phyloP scores from a whole-genome alignment of 2,329 filamentous ascomycete genomes.

The Aureobasidium namibiae region DNA sequence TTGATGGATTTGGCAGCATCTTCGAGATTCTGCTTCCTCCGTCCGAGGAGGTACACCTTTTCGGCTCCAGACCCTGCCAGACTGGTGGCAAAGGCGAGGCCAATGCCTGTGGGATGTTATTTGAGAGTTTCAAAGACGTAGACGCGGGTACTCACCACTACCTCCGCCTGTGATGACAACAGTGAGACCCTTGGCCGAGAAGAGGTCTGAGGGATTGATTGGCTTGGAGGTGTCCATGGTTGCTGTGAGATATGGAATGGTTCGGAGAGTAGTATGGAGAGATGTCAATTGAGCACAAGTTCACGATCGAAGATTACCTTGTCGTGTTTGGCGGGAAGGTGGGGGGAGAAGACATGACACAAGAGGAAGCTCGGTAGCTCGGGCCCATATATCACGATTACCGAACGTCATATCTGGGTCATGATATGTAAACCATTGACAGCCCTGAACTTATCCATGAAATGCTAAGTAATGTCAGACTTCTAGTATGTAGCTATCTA shows the following conservation, averaged over 20 bases:
- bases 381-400: neutral
- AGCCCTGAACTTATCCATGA: neutral
- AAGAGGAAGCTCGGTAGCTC: constrained; percentile 9
- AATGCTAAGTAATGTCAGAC: no score
- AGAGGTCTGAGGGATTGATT: constrained; percentile 28
- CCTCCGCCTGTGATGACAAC: constrained; percentile 36
- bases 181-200: constrained; percentile 32
- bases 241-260: neutral
- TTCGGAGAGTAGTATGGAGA: no score
- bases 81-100: constrained; percentile 26
- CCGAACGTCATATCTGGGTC: neutral
- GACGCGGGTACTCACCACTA: constrained; percentile 25
- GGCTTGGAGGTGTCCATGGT: constrained; percentile 29
- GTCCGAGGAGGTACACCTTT: constrained; percentile 35
- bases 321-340: neutral
- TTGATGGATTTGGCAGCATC: constrained; percentile 28
- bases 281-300: neutral
- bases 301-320: neutral
- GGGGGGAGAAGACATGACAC: neutral
- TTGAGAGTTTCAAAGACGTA: no score
- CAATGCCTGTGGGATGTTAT: constrained; percentile 11
- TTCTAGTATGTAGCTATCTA: no score
- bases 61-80: constrained; percentile 29
- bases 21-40: constrained; percentile 28
- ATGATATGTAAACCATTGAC: neutral